phyloP scores from a whole-genome alignment of 2,329 filamentous ascomycete species.

The Teratosphaeria zuluensis region DNA sequence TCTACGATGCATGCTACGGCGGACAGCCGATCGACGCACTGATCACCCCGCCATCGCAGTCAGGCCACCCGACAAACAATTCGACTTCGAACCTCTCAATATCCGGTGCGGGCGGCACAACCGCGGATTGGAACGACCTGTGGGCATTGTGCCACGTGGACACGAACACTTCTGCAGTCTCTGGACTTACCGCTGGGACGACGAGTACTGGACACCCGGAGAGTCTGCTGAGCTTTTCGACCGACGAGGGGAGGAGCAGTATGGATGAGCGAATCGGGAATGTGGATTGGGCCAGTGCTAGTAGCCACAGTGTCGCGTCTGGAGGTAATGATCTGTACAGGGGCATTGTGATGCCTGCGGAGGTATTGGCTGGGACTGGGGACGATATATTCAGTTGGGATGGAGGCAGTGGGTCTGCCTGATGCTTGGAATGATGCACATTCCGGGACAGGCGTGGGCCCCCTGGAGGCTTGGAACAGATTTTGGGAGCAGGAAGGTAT shows the following conservation, averaged over 20 bases:
- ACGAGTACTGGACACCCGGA: not conserved
- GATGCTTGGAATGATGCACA: not conserved
- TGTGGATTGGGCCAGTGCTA: not conserved
- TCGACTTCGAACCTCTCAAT: slow-evolving; percentile 6
- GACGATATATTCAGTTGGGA: slow-evolving; percentile 2
- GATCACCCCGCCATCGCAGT: slow-evolving; percentile 33
- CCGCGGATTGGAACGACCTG: not conserved
- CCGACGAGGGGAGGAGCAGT: slow-evolving; percentile 6
- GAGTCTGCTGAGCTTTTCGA: slow-evolving; percentile 1
- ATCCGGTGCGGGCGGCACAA: slow-evolving; percentile 7
- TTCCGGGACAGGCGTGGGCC: not conserved
- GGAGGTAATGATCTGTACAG: slow-evolving; percentile 12
- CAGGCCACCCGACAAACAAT: slow-evolving; percentile 16
- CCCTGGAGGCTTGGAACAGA: not conserved
- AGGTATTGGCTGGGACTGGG: not conserved
- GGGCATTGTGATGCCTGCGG: slow-evolving; percentile 20
- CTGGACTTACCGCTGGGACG: not conserved
- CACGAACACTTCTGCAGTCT: slow-evolving; percentile 1
- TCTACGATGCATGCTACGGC: slow-evolving; percentile 76
- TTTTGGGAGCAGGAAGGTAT: no score
- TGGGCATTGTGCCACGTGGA: slow-evolving; percentile 3
- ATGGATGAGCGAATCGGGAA: slow-evolving; percentile 5
- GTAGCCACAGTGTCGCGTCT: not conserved
- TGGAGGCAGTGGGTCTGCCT: not conserved
- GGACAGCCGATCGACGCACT: slow-evolving; percentile 43